Evolutionary conservation across 2,329 filamentous ascomycete genomes (phyloP).

Genomic region (Ophiostoma australiae): DNA sequence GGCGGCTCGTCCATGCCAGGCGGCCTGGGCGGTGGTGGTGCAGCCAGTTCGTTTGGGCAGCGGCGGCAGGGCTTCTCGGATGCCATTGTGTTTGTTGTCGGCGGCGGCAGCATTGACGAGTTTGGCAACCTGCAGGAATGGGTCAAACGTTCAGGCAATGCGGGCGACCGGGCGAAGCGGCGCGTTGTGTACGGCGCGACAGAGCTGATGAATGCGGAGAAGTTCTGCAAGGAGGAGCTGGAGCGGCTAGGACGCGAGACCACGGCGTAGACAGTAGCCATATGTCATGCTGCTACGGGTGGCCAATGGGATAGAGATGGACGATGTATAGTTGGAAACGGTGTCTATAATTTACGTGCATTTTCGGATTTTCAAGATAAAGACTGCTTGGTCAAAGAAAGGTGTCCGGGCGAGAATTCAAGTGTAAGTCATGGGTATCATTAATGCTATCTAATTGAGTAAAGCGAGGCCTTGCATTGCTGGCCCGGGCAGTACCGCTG

Average conservation of each 20-base stretch:
- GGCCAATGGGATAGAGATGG: not conserved
- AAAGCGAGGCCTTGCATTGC: not conserved
- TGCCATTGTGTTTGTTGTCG: slow-evolving; percentile 89
- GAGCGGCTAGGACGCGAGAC: slow-evolving; percentile 59
- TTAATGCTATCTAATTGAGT: slow-evolving; percentile 10
- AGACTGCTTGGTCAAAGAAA: not conserved
- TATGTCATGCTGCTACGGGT: not conserved
- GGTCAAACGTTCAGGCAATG: slow-evolving; percentile 67
- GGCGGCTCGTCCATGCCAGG: slow-evolving; percentile 31
- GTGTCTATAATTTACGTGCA: slow-evolving; percentile 4
- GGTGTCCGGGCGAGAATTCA: not conserved
- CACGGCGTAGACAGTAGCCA: slow-evolving; percentile 18
- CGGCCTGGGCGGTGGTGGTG: slow-evolving; percentile 40
- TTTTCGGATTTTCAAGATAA: not conserved
- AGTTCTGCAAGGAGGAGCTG: slow-evolving; percentile 61
- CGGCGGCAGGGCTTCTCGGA: slow-evolving; percentile 83
- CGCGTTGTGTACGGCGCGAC: slow-evolving; percentile 94
- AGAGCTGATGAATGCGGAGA: slow-evolving; percentile 65
- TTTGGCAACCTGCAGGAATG: slow-evolving; percentile 97
- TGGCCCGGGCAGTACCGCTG: not conserved
- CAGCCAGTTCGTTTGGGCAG: slow-evolving; percentile 75
- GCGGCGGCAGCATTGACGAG: slow-evolving; percentile 97
- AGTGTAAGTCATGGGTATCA: slow-evolving; percentile 17
- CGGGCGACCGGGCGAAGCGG: slow-evolving; percentile 57
- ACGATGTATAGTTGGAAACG: not conserved